phyloP scores from a whole-genome alignment of 2,329 filamentous ascomycete species.

The Ascochyta clinopodiicola region DNA sequence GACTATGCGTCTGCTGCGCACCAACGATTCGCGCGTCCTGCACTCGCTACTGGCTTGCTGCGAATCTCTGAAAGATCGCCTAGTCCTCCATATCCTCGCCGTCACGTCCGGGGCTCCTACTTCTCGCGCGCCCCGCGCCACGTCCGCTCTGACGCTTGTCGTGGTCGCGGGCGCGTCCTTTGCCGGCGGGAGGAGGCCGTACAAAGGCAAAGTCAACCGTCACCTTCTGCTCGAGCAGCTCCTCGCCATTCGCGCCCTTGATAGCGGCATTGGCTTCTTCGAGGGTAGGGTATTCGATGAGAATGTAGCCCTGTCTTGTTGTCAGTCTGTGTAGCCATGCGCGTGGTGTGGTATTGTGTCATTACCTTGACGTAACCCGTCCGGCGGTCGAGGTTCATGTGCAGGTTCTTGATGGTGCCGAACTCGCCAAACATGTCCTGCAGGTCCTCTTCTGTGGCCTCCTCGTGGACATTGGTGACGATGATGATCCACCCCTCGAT shows the following conservation, averaged over 20 bases:
- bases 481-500: slow-evolving; percentile 91
- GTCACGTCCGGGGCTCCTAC: slow-evolving; percentile 53
- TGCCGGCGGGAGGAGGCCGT: slow-evolving; percentile 69
- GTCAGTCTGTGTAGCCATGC: slow-evolving; percentile 8
- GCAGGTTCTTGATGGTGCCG: slow-evolving; percentile 86
- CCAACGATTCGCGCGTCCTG: not conserved
- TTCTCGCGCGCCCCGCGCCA: slow-evolving; percentile 48
- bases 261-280: slow-evolving; percentile 83
- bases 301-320: slow-evolving; percentile 72
- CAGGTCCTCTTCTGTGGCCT: slow-evolving; percentile 82
- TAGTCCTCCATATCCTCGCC: slow-evolving; percentile 44
- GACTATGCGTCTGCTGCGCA: not conserved
- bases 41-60: not conserved
- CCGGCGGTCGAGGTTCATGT: slow-evolving; percentile 80
- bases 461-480: slow-evolving; percentile 86
- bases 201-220: slow-evolving; percentile 87
- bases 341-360: not conserved
- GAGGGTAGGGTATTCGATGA: slow-evolving; percentile 83
- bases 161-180: slow-evolving; percentile 49
- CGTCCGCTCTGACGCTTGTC: slow-evolving; percentile 41
- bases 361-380: slow-evolving; percentile 85
- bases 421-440: slow-evolving; percentile 84
- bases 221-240: slow-evolving; percentile 82
- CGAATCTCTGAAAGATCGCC: not conserved
- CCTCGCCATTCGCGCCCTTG: slow-evolving; percentile 76